Evolutionary conservation across 2,329 filamentous ascomycete species (phyloP), one percentile per base, ranked within the genome.

Genomic region (Monilinia aucupariae): DNA sequence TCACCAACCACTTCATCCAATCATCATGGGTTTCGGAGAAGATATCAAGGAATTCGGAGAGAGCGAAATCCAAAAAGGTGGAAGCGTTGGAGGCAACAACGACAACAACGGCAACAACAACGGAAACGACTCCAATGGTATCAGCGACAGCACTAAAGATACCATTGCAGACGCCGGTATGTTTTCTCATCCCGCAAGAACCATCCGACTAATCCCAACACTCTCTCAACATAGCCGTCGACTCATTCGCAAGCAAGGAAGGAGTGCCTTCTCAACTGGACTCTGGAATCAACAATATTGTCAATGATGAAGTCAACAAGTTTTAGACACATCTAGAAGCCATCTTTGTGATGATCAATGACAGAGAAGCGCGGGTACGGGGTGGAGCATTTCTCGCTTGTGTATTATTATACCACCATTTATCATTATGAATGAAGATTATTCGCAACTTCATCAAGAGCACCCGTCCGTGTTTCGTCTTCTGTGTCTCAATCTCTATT

Each of bases 111-210:
- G 67, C 34, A 48, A 65, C 64, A 75, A 72, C 39, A 54, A 72
- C 53, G 67, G 71, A 32, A 74, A 76, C 65, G 47, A 25, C n/a
- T 47, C 64, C 34, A 64, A 68, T 17, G 66, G 68, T 32, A 51
- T 65, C 2, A 72, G 70, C 17, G 70, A 74, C 54, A 72, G 72
- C 48, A 71, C 69, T 32, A 67, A 70, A 48, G 74, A 76, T 55
- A 76, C 72, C 39, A 53, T 73, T 53, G 68, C 71, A 37, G 75
- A 76, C 65, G 74, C 72, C 32, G 69, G 73, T 75, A 66, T 27
- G 70, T 27, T 34, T 15, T 22, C 27, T n/a, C 49, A 8, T 47
- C 41, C 37, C 25, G 13, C 53, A 4, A 47, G 12, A 17, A 17
- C 32, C 32, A 3, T 62, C 43, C 9, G 1, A 13, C 8, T 15